Conservation (phyloP, 768 basidiomycete genomes). For the Agrocybe chaxingu region DNA sequence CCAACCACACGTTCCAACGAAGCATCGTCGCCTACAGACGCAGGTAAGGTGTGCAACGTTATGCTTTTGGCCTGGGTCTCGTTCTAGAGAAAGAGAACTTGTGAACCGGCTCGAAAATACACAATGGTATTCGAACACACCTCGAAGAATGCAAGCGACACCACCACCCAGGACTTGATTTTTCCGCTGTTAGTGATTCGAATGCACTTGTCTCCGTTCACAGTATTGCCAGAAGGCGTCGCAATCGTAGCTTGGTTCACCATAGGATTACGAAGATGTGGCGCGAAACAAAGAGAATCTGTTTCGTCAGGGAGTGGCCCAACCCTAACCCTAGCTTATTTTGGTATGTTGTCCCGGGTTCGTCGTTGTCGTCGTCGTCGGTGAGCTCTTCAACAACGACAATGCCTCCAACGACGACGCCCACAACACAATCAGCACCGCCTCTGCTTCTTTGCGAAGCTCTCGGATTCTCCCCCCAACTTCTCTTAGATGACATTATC, state of each 20-base stretch:
- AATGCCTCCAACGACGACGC: conserved; percentile 31
- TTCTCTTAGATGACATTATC: conserved; percentile 83
- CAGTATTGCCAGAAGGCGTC: conserved; percentile 36
- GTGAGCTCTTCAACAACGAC: conserved; percentile 55
- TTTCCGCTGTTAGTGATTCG: conserved; percentile 58
- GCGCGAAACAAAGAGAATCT: too few relatives aligned
- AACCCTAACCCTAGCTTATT: too few relatives aligned
- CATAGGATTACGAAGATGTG: too few relatives aligned
- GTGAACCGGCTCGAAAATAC: too few relatives aligned
- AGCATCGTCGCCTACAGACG: background rate
- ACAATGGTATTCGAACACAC: conserved; percentile 25
- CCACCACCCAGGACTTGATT: conserved; percentile 48
- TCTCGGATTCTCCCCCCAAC: conserved; percentile 81
- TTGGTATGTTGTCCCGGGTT: too few relatives aligned
- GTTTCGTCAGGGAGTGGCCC: too few relatives aligned
- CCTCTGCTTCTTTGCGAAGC: conserved; percentile 66
- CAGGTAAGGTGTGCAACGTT: conserved; percentile 59
- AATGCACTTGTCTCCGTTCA: conserved; percentile 20
- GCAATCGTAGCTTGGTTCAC: conserved; percentile 9
- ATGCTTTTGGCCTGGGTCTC: conserved; percentile 46
- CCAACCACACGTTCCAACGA: too few relatives aligned
- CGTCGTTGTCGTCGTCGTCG: too few relatives aligned
- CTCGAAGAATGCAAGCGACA: conserved; percentile 52
- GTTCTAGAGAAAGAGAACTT: conserved; percentile 22
- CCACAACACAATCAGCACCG: conserved; percentile 19